Evolutionary conservation across 106 monocot genomes (phyloP).

Genomic region (Allium cepa): DNA sequence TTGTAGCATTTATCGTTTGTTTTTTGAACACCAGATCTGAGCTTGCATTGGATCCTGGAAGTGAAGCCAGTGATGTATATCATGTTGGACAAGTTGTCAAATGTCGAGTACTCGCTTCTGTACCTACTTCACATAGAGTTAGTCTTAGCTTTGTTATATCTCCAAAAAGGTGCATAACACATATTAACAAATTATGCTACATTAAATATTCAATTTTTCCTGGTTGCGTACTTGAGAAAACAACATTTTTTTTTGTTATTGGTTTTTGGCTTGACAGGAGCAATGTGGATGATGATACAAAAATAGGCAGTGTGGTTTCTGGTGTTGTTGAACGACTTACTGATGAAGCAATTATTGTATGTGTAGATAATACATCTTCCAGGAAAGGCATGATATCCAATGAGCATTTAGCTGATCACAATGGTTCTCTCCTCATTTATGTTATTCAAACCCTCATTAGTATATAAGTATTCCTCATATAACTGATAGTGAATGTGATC

Average conservation of each 20-base stretch:
- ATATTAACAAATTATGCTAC: too few species aligned
- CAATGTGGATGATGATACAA: constrained; percentile 12
- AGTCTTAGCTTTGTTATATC: constrained; percentile 69
- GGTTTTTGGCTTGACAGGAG: constrained; percentile 20
- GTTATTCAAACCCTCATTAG: not conserved
- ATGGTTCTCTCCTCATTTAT: constrained; percentile 22
- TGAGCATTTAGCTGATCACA: constrained; percentile 83
- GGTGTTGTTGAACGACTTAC: constrained; percentile 69
- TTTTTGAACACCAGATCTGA: constrained; percentile 49
- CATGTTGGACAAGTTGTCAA: constrained; percentile 96
- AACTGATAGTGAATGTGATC: constrained; percentile 1
- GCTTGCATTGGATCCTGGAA: constrained; percentile 80
- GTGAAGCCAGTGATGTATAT: constrained; percentile 51
- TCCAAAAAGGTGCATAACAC: constrained; percentile 38
- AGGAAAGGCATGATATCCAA: constrained; percentile 53
- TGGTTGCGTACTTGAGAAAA: too few species aligned
- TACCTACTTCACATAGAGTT: constrained; percentile 54
- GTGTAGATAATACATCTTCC: constrained; percentile 22
- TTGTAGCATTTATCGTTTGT: not conserved
- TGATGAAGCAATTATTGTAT: constrained; percentile 50
- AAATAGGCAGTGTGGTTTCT: constrained; percentile 66
- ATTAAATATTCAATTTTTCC: too few species aligned
- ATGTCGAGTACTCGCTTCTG: constrained; percentile 69
- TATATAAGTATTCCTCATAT: not conserved
- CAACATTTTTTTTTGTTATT: too few species aligned